phyloP scores from a whole-genome alignment of 106 monocot genomes.

The Amphibolis antarctica region DNA sequence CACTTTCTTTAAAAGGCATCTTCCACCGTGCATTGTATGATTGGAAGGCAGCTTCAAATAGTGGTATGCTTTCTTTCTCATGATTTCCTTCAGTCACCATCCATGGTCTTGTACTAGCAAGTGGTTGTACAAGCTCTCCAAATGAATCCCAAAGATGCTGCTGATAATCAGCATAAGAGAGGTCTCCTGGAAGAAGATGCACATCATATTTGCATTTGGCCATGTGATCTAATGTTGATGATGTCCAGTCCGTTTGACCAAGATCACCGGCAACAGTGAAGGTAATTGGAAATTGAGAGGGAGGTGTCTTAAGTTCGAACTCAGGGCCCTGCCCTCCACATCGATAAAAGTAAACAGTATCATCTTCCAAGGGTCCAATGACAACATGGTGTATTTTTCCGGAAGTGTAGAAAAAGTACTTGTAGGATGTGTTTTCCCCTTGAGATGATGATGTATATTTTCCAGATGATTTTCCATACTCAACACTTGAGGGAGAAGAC shows the following conservation, averaged over 20 bases:
- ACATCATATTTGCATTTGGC: slow-evolving; percentile 54
- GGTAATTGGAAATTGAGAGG: slow-evolving; percentile 56
- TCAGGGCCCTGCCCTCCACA: slow-evolving; percentile 63
- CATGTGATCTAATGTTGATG: slow-evolving; percentile 67
- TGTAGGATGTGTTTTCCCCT: slow-evolving; percentile 74
- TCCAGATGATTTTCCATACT: slow-evolving; percentile 66
- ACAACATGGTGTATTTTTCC: slow-evolving; percentile 81
- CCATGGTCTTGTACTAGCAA: slow-evolving; percentile 84
- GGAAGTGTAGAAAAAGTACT: slow-evolving; percentile 63
- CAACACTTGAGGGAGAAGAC: slow-evolving; percentile 55
- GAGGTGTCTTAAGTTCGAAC: slow-evolving; percentile 83
- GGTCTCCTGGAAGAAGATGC: slow-evolving; percentile 79
- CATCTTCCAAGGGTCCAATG: slow-evolving; percentile 73
- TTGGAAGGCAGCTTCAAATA: slow-evolving; percentile 55
- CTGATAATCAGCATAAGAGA: slow-evolving; percentile 89
- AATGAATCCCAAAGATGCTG: slow-evolving; percentile 89
- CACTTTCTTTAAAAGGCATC: slow-evolving; percentile 90
- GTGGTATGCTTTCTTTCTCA: slow-evolving; percentile 70
- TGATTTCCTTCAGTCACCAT: slow-evolving; percentile 98
- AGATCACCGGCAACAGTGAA: slow-evolving; percentile 88
- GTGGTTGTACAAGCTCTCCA: slow-evolving; percentile 71
- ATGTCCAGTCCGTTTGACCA: slow-evolving; percentile 87
- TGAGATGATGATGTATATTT: slow-evolving; percentile 33
- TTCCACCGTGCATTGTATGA: slow-evolving; percentile 90
- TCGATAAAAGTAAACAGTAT: slow-evolving; percentile 62